phyloP scores from a whole-genome alignment of 2,329 filamentous ascomycete genomes.

The Clonostachys rhizophaga region DNA sequence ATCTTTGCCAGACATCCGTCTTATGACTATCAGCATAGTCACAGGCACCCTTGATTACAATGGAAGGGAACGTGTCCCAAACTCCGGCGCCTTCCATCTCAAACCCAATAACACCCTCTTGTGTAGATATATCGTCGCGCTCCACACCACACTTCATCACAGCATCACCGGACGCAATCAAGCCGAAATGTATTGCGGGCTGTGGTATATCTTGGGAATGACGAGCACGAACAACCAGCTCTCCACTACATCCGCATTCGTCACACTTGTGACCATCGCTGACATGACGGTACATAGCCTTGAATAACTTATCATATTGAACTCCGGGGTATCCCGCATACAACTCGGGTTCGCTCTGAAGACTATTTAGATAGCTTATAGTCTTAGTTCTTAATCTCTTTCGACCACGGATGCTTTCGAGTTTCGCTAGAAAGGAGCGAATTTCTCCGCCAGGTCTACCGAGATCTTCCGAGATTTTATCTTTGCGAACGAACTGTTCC shows the following conservation, averaged over 20 bases:
- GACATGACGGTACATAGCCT: slow-evolving; percentile 8
- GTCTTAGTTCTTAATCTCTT: not conserved
- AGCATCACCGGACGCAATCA: not conserved
- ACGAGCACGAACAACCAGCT: slow-evolving; percentile 1
- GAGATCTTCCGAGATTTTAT: slow-evolving; percentile 14
- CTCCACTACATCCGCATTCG: not conserved
- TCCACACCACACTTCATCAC: not conserved
- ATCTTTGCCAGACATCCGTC: slow-evolving; percentile 24
- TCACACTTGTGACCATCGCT: not conserved
- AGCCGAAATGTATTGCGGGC: not conserved
- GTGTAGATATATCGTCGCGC: not conserved
- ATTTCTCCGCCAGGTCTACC: slow-evolving; percentile 18
- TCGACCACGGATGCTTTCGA: not conserved
- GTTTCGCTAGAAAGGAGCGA: slow-evolving; percentile 3
- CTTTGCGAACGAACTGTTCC: slow-evolving; percentile 13
- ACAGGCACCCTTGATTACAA: slow-evolving; percentile 31
- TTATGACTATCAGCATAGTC: slow-evolving; percentile 20
- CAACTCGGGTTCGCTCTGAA: not conserved
- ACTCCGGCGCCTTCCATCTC: slow-evolving; percentile 26
- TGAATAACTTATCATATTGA: slow-evolving; percentile 8
- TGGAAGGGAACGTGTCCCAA: slow-evolving; percentile 22
- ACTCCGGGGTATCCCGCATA: slow-evolving; percentile 6
- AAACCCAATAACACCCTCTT: slow-evolving; percentile 8
- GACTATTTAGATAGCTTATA: not conserved
- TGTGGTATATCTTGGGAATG: slow-evolving; percentile 2